These are phyloP conservation scores for Fusarium sublunatum DNA, from an alignment of 2,329 filamentous ascomycete species.

Conservation along the genomic window DNA sequence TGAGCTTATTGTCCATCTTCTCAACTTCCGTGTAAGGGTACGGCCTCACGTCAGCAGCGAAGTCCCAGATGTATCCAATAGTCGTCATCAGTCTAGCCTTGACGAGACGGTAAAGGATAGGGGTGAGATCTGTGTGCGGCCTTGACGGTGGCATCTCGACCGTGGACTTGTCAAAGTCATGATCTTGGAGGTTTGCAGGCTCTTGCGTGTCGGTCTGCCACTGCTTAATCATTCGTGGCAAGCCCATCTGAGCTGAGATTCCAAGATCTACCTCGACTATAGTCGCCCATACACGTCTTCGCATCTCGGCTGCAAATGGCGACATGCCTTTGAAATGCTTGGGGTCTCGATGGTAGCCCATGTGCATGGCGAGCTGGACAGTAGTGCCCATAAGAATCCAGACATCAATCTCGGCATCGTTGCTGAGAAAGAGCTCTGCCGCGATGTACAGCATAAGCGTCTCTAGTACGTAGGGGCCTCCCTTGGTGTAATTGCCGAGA, in stretches of 20 bases:
- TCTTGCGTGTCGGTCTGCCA: constrained; percentile 25
- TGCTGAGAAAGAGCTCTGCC: constrained; percentile 24
- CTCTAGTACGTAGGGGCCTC: constrained; percentile 48
- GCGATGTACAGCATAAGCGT: constrained; percentile 32
- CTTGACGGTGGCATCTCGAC: constrained; percentile 22
- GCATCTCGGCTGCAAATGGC: constrained; percentile 36
- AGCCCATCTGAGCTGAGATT: constrained; percentile 27
- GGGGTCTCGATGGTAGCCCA: constrained; percentile 40
- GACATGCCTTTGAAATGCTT: constrained; percentile 17
- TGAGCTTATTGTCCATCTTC: constrained; percentile 10
- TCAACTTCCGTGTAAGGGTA: constrained; percentile 5
- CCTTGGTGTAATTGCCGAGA: constrained; percentile 56
- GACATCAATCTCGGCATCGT: constrained; percentile 28
- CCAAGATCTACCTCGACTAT: constrained; percentile 29
- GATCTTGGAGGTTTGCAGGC: constrained; percentile 26
- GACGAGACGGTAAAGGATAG: constrained; percentile 24
- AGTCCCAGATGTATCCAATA: constrained; percentile 17
- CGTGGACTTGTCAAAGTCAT: constrained; percentile 25
- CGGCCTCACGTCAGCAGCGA: background rate
- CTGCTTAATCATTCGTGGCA: constrained; percentile 30
- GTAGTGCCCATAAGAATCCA: constrained; percentile 30
- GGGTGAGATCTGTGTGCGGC: constrained; percentile 1
- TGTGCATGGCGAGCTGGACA: constrained; percentile 33
- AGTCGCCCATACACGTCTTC: constrained; percentile 30
- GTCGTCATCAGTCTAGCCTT: constrained; percentile 19